phyloP scores from a whole-genome alignment of 345 rosid species.

The Lepidium sativum region DNA sequence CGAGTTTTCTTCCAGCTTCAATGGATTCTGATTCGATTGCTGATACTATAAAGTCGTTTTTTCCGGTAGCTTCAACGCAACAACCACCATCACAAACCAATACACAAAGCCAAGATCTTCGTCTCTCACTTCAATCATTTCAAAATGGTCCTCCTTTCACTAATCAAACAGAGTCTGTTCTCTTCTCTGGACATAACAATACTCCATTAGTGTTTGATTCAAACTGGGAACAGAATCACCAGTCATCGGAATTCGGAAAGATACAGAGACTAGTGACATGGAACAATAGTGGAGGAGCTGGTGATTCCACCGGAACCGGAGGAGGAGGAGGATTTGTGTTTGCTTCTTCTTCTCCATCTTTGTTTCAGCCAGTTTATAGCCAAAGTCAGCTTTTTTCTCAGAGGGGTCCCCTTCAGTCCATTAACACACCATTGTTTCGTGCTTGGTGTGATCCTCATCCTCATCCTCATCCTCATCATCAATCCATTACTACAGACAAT shows the following conservation, averaged over 20 bases:
- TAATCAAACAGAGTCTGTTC: slow-evolving; percentile 36
- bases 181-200: slow-evolving; percentile 40
- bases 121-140: slow-evolving; percentile 78
- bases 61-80: slow-evolving; percentile 49
- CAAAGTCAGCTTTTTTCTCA: slow-evolving; percentile 62
- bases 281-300: slow-evolving; percentile 35
- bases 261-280: slow-evolving; percentile 56
- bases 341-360: slow-evolving; percentile 43
- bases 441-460: slow-evolving; percentile 69
- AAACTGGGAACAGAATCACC: slow-evolving; percentile 56
- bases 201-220: slow-evolving; percentile 38
- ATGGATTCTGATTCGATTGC: slow-evolving; percentile 67
- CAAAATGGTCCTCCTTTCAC: slow-evolving; percentile 48
- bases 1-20: slow-evolving; percentile 56
- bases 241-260: slow-evolving; percentile 40
- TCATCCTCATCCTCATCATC: slow-evolving; percentile 27
- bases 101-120: slow-evolving; percentile 70
- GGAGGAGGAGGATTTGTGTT: slow-evolving; percentile 48
- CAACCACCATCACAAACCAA: slow-evolving; percentile 49
- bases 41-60: slow-evolving; percentile 77
- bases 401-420: slow-evolving; percentile 99
- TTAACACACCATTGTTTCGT: slow-evolving; percentile 64
- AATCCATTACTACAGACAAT: not conserved
- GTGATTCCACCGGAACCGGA: slow-evolving; percentile 8
- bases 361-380: slow-evolving; percentile 43